Base-by-base conservation (phyloP, 2,329 filamentous ascomycete genomes). In the Nigrograna mackinnonii region DNA sequence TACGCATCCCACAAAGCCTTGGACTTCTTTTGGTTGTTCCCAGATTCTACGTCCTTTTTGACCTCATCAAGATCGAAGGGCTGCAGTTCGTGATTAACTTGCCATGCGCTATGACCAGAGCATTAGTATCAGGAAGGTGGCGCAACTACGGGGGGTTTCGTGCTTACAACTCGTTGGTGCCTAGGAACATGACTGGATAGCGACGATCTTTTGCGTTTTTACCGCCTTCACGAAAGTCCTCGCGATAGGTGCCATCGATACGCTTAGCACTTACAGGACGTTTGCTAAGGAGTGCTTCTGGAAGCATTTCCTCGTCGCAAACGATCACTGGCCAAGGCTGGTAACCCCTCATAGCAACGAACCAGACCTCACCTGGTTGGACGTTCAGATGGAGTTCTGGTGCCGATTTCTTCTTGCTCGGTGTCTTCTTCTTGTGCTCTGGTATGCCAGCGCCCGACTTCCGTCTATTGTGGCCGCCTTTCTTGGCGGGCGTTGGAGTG, bases 161-260 rank as follows among this genome's bases (percentile, higher is more conserved):
- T 4, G 83, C 92, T 83, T 75, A 99, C 94, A 99, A 97, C 78
- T 97, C 92, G 62, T 97, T 96, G 26, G 91, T 96, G 51, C 83
- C 79, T 37, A 97, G 75, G 67, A 96, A 97, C 92, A 97, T 96
- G 62, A 97, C 85, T 4, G 92, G 89, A 66, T 91, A 97, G 21
- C 87, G 91, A 50, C 92, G 83, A 69, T 96, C 91, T 48, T 85
- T 82, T 31, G 82, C 84, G 54, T 91, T 87, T 76, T 94, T 94
- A 58, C 89, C 92, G 47, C 87, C 91, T 58, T 96, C 91, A 30
- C 85, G 83, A 64, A 89, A 96, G 52, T 92, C 88, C 46, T 91
- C 89, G 40, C 89, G 85, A 68, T 94, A 96, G 30, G 86, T 87
- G 44, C 92, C 92, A 69, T 97, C 92, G 17, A 82, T 74, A 44